Conservation (phyloP, 176 grass and related monocot genomes). For the Typha latifolia region DNA sequence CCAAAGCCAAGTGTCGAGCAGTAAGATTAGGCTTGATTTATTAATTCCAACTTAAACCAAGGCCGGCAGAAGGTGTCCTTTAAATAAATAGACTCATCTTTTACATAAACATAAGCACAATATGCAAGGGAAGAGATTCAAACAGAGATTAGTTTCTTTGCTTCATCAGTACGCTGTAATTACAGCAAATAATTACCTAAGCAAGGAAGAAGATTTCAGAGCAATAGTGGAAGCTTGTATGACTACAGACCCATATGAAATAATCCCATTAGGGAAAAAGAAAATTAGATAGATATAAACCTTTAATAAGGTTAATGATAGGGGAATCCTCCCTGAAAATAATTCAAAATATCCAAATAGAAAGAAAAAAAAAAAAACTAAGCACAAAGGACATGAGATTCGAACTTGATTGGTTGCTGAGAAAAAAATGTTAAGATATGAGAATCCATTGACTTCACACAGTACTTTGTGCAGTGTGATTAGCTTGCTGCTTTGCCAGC, state of each 20-base stretch:
- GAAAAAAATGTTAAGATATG: neutral
- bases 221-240: no score
- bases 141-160: no score
- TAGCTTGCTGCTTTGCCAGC: constrained; percentile 1
- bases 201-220: no score
- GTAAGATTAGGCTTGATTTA: no score
- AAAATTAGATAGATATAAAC: neutral
- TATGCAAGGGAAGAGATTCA: no score
- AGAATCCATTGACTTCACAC: neutral
- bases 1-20: no score
- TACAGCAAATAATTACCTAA: no score
- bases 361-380: neutral
- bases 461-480: neutral
- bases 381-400: neutral
- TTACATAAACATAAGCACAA: no score
- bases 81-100: no score
- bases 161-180: no score
- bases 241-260: neutral
- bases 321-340: neutral
- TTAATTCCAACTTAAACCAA: no score
- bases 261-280: neutral
- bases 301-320: neutral
- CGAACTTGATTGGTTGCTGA: neutral
- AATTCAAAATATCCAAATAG: neutral
- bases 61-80: no score